Conservation (phyloP, 805 yeast species). For the Nakazawaea ambrosiae region DNA sequence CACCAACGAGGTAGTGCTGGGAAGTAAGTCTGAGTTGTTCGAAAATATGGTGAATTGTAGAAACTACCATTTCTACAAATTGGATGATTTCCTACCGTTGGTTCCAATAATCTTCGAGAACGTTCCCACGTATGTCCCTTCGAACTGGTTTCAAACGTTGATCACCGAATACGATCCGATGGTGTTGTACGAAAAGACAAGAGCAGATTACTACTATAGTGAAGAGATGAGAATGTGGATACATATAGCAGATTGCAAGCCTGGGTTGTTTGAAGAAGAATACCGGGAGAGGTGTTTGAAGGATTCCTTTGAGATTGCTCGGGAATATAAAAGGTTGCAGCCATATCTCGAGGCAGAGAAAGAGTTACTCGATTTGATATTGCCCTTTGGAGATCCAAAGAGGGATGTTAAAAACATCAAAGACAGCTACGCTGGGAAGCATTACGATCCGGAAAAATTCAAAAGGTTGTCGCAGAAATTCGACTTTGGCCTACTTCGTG, state of each 20-base stretch:
- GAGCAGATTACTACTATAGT: not conserved
- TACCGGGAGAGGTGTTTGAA: not conserved
- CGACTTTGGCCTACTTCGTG: slow-evolving; percentile 2
- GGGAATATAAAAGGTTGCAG: slow-evolving; percentile 2
- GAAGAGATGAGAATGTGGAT: slow-evolving; percentile 6
- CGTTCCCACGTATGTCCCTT: slow-evolving; percentile 46
- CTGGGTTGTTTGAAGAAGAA: slow-evolving; percentile 1
- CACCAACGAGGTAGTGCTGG: not conserved
- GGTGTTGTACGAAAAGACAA: not conserved
- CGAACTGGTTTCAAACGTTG: slow-evolving; percentile 19
- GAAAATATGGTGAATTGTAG: slow-evolving; percentile 33
- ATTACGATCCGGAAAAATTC: not conserved
- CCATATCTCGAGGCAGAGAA: slow-evolving; percentile 1
- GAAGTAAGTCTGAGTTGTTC: not conserved
- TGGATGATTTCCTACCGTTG: slow-evolving; percentile 44
- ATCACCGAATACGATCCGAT: slow-evolving; percentile 5
- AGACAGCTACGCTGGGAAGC: slow-evolving; percentile 1
- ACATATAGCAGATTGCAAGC: not conserved
- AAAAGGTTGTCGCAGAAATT: not conserved
- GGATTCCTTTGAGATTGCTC: too few species aligned
- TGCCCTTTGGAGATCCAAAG: slow-evolving; percentile 1
- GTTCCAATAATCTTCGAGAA: slow-evolving; percentile 45
- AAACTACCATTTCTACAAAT: slow-evolving; percentile 42
- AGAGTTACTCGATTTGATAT: not conserved
- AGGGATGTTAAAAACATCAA: not conserved